These are phyloP conservation scores for Lipomyces sp. DNA, from an alignment of 805 yeast genomes.

Conservation along the genomic window DNA sequence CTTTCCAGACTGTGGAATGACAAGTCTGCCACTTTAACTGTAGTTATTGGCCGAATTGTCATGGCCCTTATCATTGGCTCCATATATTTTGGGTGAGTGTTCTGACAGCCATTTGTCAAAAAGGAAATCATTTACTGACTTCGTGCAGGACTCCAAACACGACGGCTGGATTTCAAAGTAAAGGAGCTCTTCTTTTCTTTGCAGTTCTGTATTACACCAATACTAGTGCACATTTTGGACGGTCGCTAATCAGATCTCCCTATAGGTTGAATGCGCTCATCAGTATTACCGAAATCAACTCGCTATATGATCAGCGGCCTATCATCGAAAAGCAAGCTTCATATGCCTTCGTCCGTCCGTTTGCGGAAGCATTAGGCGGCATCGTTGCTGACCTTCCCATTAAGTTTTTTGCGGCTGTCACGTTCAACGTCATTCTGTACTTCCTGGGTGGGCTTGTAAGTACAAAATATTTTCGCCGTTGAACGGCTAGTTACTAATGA, in stretches of 20 bases:
- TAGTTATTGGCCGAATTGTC: neutral
- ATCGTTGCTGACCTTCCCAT: slow-evolving; percentile 62
- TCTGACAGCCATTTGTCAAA: too few species aligned
- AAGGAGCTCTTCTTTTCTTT: slow-evolving; percentile 65
- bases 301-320: slow-evolving; percentile 2
- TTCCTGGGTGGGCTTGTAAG: slow-evolving; percentile 59
- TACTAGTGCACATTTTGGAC: too few species aligned
- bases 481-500: too few species aligned
- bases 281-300: slow-evolving; percentile 50
- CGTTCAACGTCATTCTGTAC: slow-evolving; percentile 56
- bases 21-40: neutral
- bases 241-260: too few species aligned
- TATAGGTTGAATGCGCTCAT: slow-evolving; percentile 50
- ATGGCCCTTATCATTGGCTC: slow-evolving; percentile 5
- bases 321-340: slow-evolving; percentile 1
- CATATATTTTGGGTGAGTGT: too few species aligned
- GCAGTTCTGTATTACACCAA: slow-evolving; percentile 14
- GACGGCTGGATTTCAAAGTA: slow-evolving; percentile 61
- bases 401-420: slow-evolving; percentile 51
- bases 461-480: too few species aligned
- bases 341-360: slow-evolving; percentile 58
- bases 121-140: neutral
- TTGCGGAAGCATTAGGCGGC: slow-evolving; percentile 68
- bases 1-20: neutral
- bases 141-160: neutral